These are phyloP conservation scores for Boletus rubescentipes DNA, from an alignment of 768 basidiomycete genomes.

Conservation along the genomic window DNA sequence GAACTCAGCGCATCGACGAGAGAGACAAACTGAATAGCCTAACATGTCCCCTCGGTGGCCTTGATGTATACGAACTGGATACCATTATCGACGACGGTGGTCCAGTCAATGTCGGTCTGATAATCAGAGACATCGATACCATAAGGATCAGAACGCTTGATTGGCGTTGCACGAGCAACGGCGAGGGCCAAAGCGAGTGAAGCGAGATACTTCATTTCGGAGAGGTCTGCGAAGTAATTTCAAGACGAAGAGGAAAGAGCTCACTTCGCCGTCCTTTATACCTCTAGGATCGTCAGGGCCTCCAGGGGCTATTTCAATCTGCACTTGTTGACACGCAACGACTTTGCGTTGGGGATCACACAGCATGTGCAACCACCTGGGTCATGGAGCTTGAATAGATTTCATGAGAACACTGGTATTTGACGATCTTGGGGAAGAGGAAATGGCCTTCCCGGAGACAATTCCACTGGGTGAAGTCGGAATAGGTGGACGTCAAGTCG, in stretches of 20 bases:
- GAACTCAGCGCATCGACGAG: neutral
- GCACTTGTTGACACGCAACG: neutral
- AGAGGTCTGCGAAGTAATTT: neutral
- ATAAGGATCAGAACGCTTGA: constrained; percentile 38
- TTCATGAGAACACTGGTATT: constrained; percentile 2
- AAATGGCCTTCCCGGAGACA: neutral
- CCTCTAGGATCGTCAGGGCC: neutral
- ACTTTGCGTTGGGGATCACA: constrained; percentile 6
- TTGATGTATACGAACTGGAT: constrained; percentile 63
- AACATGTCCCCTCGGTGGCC: constrained; percentile 63
- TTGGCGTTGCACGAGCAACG: constrained; percentile 11
- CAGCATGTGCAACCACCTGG: constrained; percentile 11
- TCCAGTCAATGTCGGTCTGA: constrained; percentile 53
- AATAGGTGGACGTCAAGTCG: neutral
- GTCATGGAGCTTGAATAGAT: constrained; percentile 1
- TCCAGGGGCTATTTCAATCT: neutral
- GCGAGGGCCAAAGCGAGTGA: constrained; percentile 17
- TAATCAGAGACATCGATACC: constrained; percentile 59
- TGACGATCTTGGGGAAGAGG: neutral
- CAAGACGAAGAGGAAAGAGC: neutral
- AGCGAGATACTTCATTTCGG: constrained; percentile 22
- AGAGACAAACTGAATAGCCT: constrained; percentile 8
- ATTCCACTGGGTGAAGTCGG: neutral
- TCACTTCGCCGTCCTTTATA: constrained; percentile 12
- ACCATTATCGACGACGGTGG: constrained; percentile 49